Evolutionary conservation across 108 stramenopile species (phyloP), one percentile per base, ranked within the genome.

Genomic region (Parietichytrium sp.): DNA sequence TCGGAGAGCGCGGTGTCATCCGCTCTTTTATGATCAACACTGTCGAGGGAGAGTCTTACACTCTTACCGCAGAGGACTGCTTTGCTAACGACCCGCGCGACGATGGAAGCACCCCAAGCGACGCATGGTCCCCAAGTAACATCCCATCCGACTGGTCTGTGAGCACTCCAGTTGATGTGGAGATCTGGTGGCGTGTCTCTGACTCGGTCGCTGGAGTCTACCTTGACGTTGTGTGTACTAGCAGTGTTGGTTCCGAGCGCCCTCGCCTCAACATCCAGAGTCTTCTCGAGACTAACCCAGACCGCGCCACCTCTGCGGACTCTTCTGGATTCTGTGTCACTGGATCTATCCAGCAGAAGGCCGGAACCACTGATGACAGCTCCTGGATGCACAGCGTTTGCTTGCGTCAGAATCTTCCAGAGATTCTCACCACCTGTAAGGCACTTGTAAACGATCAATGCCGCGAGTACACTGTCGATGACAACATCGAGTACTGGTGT

Each of bases 341-440:
- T 6, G 61, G 61, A n/a, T 0, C 20, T 0, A 72, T 72, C 42
- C 38, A 72, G 38, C 61, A 42, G 10, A 72, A 72, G 61, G 20
- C n/a, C 61, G n/a, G 20, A 6, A 42, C 38, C 0, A 10, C 33
- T n/a, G 61, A 72, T 25, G 61, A 72, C 61, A 45, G n/a, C 33
- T n/a, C 33, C 38, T 72, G 36, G 15, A 33, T 45, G 61, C 61
- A 72, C 15, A 25, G 6, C 16, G n/a, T n/a, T n/a, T 72, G 61
- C 61, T 42, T 72, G 23, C 38, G 38, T 42, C 20, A 3, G 42
- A 72, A 25, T 42, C 61, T 72, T 20, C 61, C 61, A 33, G 61
- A 72, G 61, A 10, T 72, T 42, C 61, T 72, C 42, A 72, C 29
- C 61, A 72, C 61, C 61, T 72, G 61, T 42, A 72, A 72, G 61